Evolutionary conservation across 108 stramenopile genomes (phyloP).

Genomic region (Cylindrotheca closterium): DNA sequence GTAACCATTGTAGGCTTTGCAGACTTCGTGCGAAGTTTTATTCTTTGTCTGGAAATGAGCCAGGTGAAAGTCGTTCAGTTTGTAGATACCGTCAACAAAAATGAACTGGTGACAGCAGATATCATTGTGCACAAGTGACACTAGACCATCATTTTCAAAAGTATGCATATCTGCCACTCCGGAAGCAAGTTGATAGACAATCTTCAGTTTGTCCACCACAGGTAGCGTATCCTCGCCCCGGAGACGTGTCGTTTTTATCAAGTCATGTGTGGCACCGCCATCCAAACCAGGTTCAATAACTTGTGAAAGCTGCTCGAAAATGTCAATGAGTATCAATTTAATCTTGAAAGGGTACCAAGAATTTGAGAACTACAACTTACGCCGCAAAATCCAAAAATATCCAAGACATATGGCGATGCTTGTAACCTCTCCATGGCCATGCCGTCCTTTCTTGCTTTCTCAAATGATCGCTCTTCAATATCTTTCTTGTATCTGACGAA

Average conservation of each 20-base stretch:
- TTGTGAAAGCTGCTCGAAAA: slow-evolving; percentile 1
- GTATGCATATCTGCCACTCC: slow-evolving; percentile 25
- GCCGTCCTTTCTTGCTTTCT: slow-evolving; percentile 48
- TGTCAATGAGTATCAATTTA: slow-evolving; percentile 16
- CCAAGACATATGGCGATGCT: slow-evolving; percentile 43
- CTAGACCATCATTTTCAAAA: slow-evolving; percentile 27
- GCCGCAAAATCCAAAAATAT: slow-evolving; percentile 71
- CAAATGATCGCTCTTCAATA: not conserved
- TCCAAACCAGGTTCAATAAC: not conserved
- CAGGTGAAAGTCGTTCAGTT: slow-evolving; percentile 77
- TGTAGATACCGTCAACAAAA: slow-evolving; percentile 36
- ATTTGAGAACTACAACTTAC: not conserved
- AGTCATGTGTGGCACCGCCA: not conserved
- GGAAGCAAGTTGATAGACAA: slow-evolving; percentile 53
- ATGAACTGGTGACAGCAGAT: slow-evolving; percentile 56
- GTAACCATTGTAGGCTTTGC: not conserved
- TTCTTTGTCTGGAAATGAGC: not conserved
- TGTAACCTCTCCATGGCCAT: slow-evolving; percentile 67
- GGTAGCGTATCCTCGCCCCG: not conserved
- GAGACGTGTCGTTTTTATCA: not conserved
- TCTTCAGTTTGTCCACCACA: slow-evolving; percentile 30
- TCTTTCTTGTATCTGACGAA: not conserved
- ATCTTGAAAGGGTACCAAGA: not conserved
- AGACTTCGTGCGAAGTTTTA: not conserved
- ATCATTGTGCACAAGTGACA: slow-evolving; percentile 53